Conservation (phyloP, 805 yeast species). For the Wickerhamiella azyma region DNA sequence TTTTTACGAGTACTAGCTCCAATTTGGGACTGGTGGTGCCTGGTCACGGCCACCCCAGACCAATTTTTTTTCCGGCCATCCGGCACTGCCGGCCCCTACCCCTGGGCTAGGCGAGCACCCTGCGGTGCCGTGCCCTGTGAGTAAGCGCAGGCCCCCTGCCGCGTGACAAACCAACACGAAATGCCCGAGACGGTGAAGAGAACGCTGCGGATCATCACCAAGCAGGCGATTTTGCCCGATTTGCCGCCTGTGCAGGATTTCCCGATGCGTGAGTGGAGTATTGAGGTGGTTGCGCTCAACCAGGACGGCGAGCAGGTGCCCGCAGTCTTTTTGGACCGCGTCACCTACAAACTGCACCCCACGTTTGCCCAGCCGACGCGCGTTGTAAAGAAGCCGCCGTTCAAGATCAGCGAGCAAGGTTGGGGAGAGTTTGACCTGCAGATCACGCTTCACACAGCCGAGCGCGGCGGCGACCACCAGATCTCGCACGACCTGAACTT, state of each 20-base stretch:
- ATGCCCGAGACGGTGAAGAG: conserved; percentile 45
- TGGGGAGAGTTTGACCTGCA: conserved; percentile 97
- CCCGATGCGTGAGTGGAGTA: conserved; percentile 91
- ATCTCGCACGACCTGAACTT: conserved; percentile 84
- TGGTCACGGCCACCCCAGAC: no score
- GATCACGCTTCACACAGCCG: conserved; percentile 60
- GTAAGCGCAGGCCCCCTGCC: background rate
- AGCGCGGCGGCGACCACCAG: conserved; percentile 79
- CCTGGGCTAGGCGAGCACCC: no score
- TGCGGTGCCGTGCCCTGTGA: no score
- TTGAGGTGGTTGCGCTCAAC: conserved; percentile 61
- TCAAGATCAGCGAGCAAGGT: conserved; percentile 80
- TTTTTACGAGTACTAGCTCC: no score
- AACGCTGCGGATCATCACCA: conserved; percentile 75
- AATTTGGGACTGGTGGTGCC: no score
- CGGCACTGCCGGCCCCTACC: no score
- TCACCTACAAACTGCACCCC: conserved; percentile 87
- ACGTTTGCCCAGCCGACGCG: conserved; percentile 85
- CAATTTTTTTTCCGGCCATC: no score
- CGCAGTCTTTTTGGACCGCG: conserved; percentile 80
- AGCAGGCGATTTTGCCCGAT: conserved; percentile 68
- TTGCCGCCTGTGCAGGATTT: conserved; percentile 77
- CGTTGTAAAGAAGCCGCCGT: conserved; percentile 68
- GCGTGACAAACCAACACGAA: background rate
- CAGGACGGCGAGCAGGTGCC: conserved; percentile 72